phyloP scores from a whole-genome alignment of 257 asterid genomes.

The Solanum corneliomulleri region DNA sequence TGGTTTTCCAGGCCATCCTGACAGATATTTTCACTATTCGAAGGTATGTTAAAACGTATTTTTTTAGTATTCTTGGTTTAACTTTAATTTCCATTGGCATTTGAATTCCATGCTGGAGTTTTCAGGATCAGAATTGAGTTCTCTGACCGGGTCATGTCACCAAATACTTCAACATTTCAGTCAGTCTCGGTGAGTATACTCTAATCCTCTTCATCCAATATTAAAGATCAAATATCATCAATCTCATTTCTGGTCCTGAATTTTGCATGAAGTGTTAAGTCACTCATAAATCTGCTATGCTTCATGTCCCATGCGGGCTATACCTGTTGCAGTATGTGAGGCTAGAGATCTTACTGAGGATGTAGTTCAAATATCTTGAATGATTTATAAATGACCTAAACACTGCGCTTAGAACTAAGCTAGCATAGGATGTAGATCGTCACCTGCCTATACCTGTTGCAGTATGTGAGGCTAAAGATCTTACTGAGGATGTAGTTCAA shows the following conservation, averaged over 20 bases:
- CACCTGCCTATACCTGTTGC: too few relatives aligned
- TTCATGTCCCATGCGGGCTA: constrained; percentile 75
- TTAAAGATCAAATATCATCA: not conserved
- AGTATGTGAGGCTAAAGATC: too few relatives aligned
- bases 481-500: too few relatives aligned
- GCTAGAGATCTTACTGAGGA: constrained; percentile 51
- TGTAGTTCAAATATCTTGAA: not conserved
- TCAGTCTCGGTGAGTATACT: constrained; percentile 53
- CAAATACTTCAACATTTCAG: constrained; percentile 36
- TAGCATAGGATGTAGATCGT: too few relatives aligned
- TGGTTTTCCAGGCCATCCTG: constrained; percentile 68
- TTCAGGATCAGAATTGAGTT: constrained; percentile 89
- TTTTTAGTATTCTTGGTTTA: not conserved
- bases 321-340: constrained; percentile 48
- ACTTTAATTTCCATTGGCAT: not conserved
- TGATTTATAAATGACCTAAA: constrained; percentile 61
- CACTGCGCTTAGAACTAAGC: constrained; percentile 41
- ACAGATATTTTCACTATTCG: constrained; percentile 59
- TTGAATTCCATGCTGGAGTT: not conserved
- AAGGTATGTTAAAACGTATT: constrained; percentile 35
- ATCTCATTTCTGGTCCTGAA: not conserved
- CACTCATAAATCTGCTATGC: constrained; percentile 74
- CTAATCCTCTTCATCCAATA: not conserved
- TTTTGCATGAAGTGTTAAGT: constrained; percentile 61
- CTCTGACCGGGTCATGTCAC: constrained; percentile 62